phyloP scores from a whole-genome alignment of 345 rosid genomes.

The Pugionium cornutum region DNA sequence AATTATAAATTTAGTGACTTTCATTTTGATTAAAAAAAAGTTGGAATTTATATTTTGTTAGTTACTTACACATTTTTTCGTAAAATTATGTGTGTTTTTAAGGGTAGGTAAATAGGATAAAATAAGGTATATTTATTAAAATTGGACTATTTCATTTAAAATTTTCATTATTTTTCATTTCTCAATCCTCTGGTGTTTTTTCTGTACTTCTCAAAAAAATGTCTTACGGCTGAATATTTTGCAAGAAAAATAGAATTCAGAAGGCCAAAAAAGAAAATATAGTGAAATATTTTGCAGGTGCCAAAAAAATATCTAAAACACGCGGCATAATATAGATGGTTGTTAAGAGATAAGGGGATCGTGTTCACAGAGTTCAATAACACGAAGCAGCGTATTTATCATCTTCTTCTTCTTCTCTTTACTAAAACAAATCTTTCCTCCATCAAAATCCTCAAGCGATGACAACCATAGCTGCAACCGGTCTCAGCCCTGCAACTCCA shows the following conservation, averaged over 20 bases:
- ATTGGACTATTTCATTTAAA: too few species aligned
- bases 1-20: too few species aligned
- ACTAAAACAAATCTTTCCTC: constrained; percentile 20
- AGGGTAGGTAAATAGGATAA: too few species aligned
- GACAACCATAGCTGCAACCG: constrained; percentile 53
- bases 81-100: too few species aligned
- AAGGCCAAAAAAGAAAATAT: background rate
- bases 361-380: constrained; percentile 37
- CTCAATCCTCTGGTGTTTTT: too few species aligned
- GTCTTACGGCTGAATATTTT: background rate
- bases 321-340: constrained; percentile 51
- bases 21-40: too few species aligned
- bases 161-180: too few species aligned
- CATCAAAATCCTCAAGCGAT: constrained; percentile 34
- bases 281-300: background rate
- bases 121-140: too few species aligned
- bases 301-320: constrained; percentile 26
- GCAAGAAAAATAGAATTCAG: background rate
- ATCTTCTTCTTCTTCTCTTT: constrained; percentile 10
- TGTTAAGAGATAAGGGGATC: constrained; percentile 59
- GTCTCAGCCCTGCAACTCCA: constrained; percentile 55
- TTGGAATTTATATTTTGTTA: too few species aligned
- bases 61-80: too few species aligned
- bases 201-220: too few species aligned
- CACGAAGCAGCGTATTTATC: constrained; percentile 30